Percentiles rank a stretch among this genome's conserved stretches.
Evolutionary conservation across 768 basidiomycete species (phyloP).

Genomic region (Naganishia vishniacii): DNA sequence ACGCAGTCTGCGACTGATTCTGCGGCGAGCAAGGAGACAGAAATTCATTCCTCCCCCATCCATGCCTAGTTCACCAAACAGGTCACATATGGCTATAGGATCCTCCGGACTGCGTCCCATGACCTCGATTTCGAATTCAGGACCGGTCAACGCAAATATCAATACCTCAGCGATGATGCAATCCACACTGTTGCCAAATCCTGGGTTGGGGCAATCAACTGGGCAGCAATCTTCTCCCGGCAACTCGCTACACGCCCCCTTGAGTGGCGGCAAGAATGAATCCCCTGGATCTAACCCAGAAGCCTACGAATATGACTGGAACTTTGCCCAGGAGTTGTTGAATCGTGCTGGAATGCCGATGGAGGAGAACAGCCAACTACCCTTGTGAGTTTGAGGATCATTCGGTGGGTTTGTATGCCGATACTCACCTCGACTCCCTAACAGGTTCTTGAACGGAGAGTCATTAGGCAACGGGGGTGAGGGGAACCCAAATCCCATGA

Average conservation of each 20-base stretch:
- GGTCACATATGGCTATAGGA: conserved; percentile 9
- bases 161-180: not conserved
- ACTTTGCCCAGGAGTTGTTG: conserved; percentile 44
- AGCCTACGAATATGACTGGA: conserved; percentile 43
- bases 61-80: conserved; percentile 38
- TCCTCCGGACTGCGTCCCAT: conserved; percentile 13
- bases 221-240: conserved; percentile 6
- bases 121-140: conserved; percentile 24
- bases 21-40: conserved; percentile 55
- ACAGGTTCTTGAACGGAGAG: conserved; percentile 47
- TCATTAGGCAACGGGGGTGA: conserved; percentile 36
- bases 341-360: conserved; percentile 40
- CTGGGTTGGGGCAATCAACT: not conserved
- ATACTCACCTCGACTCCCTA: not conserved
- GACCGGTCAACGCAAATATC: not conserved
- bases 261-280: conserved; percentile 35
- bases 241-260: conserved; percentile 2
- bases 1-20: conserved; percentile 78
- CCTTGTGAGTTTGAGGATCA: conserved; percentile 39
- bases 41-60: conserved; percentile 49
- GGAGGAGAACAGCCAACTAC: conserved; percentile 41
- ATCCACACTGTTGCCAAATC: conserved; percentile 3
- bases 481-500: conserved; percentile 36
- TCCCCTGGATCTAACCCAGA: conserved; percentile 39
- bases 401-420: not conserved